Percentiles rank a stretch among this genome's conserved stretches.
Conservation (phyloP, 2,329 filamentous ascomycete genomes). For the Ophiostoma novo-ulmi region DNA sequence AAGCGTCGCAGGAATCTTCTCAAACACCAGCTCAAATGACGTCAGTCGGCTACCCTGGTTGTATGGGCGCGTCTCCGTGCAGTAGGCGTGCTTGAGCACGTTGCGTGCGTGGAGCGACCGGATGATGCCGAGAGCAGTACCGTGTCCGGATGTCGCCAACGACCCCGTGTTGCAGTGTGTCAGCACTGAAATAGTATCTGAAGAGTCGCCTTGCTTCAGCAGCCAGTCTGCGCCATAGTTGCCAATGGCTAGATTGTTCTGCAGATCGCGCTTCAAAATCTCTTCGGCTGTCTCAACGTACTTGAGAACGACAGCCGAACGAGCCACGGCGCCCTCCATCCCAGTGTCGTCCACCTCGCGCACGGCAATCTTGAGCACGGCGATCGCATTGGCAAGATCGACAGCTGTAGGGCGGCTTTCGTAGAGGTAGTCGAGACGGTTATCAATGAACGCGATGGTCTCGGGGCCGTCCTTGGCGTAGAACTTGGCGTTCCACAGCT, state of each 20-base stretch:
- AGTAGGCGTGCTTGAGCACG: conserved; percentile 77
- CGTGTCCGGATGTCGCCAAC: conserved; percentile 94
- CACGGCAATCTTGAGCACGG: conserved; percentile 66
- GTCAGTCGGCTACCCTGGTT: conserved; percentile 95
- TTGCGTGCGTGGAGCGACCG: conserved; percentile 66
- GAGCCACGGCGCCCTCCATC: conserved; percentile 31
- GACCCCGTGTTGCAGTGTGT: conserved; percentile 99
- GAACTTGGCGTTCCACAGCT: conserved; percentile 58
- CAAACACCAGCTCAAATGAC: conserved; percentile 92
- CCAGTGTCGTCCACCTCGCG: conserved; percentile 43
- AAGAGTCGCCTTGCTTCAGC: conserved; percentile 47
- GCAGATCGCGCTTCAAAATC: conserved; percentile 80
- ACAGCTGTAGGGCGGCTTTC: conserved; percentile 90
- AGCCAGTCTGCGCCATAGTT: conserved; percentile 81
- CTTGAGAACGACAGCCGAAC: not conserved
- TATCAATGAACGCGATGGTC: conserved; percentile 65
- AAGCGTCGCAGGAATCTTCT: conserved; percentile 82
- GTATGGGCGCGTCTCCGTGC: conserved; percentile 94
- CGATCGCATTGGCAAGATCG: conserved; percentile 84
- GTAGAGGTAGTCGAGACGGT: conserved; percentile 79
- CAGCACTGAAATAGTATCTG: conserved; percentile 66
- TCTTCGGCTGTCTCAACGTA: conserved; percentile 78
- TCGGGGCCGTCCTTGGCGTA: conserved; percentile 42
- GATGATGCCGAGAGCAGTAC: conserved; percentile 90
- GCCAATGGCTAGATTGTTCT: conserved; percentile 83